These are phyloP conservation scores for Crucibulum laeve DNA, from an alignment of 768 basidiomycete genomes.

Conservation along the genomic window DNA sequence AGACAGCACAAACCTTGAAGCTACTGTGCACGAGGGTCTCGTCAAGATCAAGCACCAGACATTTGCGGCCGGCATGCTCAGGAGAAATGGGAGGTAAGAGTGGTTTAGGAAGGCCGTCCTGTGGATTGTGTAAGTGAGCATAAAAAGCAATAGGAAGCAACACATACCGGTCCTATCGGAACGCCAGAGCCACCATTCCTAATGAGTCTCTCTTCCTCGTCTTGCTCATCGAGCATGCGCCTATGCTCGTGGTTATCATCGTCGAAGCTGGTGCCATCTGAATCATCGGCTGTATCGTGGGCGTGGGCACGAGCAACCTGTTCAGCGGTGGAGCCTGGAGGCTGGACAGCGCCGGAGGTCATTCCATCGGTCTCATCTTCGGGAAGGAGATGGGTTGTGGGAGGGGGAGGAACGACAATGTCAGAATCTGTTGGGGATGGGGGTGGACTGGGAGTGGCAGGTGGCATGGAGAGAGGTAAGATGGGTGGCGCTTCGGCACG, in stretches of 20 bases:
- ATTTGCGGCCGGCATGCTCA: conserved; percentile 88
- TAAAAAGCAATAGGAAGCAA: not conserved
- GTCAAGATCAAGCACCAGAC: conserved; percentile 93
- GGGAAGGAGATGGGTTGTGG: conserved; percentile 29
- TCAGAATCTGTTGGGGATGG: conserved; percentile 25
- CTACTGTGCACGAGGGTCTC: conserved; percentile 96
- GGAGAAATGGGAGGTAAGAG: conserved; percentile 80
- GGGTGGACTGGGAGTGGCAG: conserved; percentile 10
- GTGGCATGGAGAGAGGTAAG: not conserved
- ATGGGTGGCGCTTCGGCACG: not conserved
- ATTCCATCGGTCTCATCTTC: conserved; percentile 76
- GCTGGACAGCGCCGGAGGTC: conserved; percentile 87
- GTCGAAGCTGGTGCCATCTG: conserved; percentile 61
- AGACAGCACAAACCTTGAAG: conserved; percentile 72
- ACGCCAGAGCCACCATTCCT: conserved; percentile 92
- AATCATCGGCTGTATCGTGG: conserved; percentile 42
- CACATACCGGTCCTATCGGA: conserved; percentile 85
- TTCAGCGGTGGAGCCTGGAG: conserved; percentile 79
- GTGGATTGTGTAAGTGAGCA: not conserved
- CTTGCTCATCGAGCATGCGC: conserved; percentile 61
- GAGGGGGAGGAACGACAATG: conserved; percentile 36
- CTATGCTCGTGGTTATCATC: conserved; percentile 59
- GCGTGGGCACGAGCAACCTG: conserved; percentile 35
- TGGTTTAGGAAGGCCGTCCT: conserved; percentile 88
- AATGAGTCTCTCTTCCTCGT: conserved; percentile 89